Evolutionary conservation across 2,329 filamentous ascomycete genomes (phyloP), one percentile per base, ranked within the genome.

Genomic region (Septoria petroselini): DNA sequence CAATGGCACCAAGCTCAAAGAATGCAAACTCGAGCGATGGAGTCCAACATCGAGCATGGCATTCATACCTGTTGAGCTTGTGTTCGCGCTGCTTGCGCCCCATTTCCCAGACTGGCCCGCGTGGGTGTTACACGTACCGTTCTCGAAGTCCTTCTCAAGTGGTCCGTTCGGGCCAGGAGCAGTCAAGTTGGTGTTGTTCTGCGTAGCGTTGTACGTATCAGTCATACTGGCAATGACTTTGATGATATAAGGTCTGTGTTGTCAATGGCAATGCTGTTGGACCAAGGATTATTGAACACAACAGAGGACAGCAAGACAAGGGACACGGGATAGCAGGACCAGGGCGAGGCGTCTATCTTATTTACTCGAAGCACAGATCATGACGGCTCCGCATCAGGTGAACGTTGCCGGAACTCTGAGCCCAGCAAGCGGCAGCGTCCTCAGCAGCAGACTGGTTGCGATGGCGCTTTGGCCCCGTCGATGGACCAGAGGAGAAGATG

Each of bases 111-210:
- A 23, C 31, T 30, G 21, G 14, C 42, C 33, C 38, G 42, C 21
- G 31, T 38, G 43, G 25, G 7, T 40, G 27, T 40, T 8, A 12
- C 29, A 48, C 53, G 44, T 55, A 62, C 62, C 59, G 41, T 61
- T 61, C 42, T 56, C 70, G 55, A 72, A 76, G 59, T 76, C 73
- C 63, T 75, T 76, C 63, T 75, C 73, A 15, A 73, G 53, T 3
- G 69, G 65, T 6, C 49, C 59, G 48, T 59, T 31, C 18, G 18
- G 43, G 18, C 39, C 46, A 9, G 57, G 59, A 6, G 62, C 43
- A 15, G 60, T 58, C 50, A 64, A 53, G 53, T 62, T 63, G 19
- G 31, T 35, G 34, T 65, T 66, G 50, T 61, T 58, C 33, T 59
- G 57, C 8, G 62, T 58, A 12, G 55, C 51, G 33, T 58, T 51